Base-by-base conservation (phyloP, 2,329 filamentous ascomycete genomes). In the Fusarium coicis region DNA sequence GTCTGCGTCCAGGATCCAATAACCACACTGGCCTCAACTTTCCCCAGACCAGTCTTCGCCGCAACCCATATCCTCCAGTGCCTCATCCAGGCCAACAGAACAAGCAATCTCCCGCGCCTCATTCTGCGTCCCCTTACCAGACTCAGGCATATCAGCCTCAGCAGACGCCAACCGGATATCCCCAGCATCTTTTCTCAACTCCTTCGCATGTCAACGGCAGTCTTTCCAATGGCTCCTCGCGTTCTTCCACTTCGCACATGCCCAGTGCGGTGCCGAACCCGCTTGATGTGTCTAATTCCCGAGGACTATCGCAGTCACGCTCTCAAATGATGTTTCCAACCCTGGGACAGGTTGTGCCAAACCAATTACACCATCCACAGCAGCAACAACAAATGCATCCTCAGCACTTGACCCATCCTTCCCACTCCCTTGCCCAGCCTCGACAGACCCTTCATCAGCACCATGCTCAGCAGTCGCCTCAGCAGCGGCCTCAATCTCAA, bases 101-200 rank as follows among this genome's bases (percentile, higher is more conserved):
- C 78, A 89, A 90, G 79, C 86, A 87, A 69, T 87, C 88, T 34
- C 86, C 88, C 43, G 85, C 86, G 28, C 84, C 87, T 71, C 87
- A 88, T 72, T 84, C 87, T 76, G 85, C 87, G 67, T 85, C 87
- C 66, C 85, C 87, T 5, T 90, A 90, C 77, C 87, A 88, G 78
- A 77, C 84, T 59, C 85, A 87, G 72, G 82, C 85, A 66, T 90
- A 90, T 78, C 80, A 85, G 61, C 82, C 87, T 55, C 87, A 89
- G 77, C 87, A 87, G 75, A 82, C 84, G 34, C 81, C 85, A 21
- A 83, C 85, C 68, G 82, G 81, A 66, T 89, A 88, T 71, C 80
- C 86, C 26, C 87, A 88, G 73, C 87, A 88, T 72, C 81, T 90
- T 68, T 90, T 88, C 80, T 80, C 83, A 76, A 84, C 82, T 53